Percentiles rank a stretch among this genome's conserved stretches.
These are phyloP conservation scores for Botrytis fragariae DNA, from an alignment of 2,329 filamentous ascomycete species.

Conservation along the genomic window DNA sequence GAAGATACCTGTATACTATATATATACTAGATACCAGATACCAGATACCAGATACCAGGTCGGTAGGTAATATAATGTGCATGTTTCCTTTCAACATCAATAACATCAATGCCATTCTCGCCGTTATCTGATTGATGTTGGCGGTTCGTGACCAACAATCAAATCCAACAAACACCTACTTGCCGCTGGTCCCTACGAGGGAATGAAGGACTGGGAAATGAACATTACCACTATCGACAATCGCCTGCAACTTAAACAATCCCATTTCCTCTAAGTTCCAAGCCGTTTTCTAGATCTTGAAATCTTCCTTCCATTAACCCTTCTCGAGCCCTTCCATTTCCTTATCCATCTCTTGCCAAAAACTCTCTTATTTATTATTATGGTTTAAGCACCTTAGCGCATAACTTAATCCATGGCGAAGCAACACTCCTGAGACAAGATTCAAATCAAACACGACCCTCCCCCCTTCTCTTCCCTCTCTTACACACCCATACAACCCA, in stretches of 20 bases:
- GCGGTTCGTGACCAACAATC: neutral
- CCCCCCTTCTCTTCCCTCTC: neutral
- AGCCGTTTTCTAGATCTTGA: neutral
- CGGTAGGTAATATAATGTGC: no score
- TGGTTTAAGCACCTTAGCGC: conserved; percentile 11
- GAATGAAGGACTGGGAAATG: neutral
- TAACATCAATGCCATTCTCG: neutral
- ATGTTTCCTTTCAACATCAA: neutral
- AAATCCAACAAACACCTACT: neutral
- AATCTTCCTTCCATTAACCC: neutral
- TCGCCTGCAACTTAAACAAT: neutral
- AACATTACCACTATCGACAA: neutral
- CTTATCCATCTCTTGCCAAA: neutral
- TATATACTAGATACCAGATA: no score
- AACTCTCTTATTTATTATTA: neutral
- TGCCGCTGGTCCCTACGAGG: neutral
- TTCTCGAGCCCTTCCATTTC: neutral
- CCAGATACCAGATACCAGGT: no score
- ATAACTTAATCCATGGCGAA: conserved; percentile 13
- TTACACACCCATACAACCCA: conserved; percentile 8
- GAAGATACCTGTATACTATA: neutral
- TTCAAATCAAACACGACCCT: conserved; percentile 16
- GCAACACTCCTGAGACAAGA: conserved; percentile 18
- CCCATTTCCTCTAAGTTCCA: neutral
- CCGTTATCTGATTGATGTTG: neutral